Evolutionary conservation across 106 monocot genomes (phyloP), one percentile per base, ranked within the genome.

Genomic region (Dendrobium nobile): DNA sequence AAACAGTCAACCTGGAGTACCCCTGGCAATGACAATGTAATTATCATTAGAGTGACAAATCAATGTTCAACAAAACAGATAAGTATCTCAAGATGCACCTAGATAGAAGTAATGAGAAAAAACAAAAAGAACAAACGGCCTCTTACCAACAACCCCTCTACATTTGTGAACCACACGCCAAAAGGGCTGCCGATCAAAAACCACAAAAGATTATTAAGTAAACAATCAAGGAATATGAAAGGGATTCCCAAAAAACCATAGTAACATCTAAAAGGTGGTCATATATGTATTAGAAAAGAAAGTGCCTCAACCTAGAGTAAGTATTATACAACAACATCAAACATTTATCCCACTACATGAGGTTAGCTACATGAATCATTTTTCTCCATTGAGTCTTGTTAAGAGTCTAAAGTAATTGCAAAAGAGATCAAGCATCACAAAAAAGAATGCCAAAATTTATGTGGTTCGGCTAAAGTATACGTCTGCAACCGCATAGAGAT

Each of bases 71-170:
- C 26, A 65, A 65, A 65, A 65, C 64, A 26, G 15, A 51, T 51
- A 15, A 51, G 2, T 1, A 51, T 13, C 10, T 51, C 64, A 65
- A 6, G n/a, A 26, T 26, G 64, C 26, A 26, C 64, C 64, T 58
- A 58, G 24, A n/a, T 26, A 24, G 54, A 55, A 65, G 24, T 65
- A 24, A 10, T 9, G 6, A 65, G 64, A 26, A 26, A 26, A 22
- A 65, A 26, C 9, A 65, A 65, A 65, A 26, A 26, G 40, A 72
- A 72, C 15, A 37, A 33, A 37, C 2, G 64, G 5, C 72, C 43
- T 74, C 82, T 87, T 90, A 95, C 95, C 95, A 72, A 83, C 88
- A 67, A 95, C 87, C 51, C 95, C 92, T 87, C 72, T 88, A 45
- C 90, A 90, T 85, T 84, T 87, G 54, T 20, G 54, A 40, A 75